phyloP scores from a whole-genome alignment of 23 red algal genomes.

The Gracilaria caudata region DNA sequence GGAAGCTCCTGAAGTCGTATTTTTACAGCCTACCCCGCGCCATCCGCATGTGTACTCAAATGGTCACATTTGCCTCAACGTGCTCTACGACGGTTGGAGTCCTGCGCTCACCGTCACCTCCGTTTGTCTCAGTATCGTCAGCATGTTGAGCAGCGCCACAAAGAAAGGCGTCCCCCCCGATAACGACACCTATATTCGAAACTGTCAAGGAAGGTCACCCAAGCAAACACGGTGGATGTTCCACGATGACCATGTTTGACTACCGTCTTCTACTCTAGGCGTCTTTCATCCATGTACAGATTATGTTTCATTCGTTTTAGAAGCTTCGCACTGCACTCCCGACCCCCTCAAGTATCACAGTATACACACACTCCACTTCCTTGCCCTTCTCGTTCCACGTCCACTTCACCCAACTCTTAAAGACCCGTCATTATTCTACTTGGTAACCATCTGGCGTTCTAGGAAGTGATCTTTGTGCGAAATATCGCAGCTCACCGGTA shows the following conservation, averaged over 20 bases:
- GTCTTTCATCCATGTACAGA: constrained; percentile 35
- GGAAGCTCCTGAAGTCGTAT: constrained; percentile 92
- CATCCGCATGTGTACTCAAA: constrained; percentile 96
- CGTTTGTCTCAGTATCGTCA: constrained; percentile 90
- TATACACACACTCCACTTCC: not conserved
- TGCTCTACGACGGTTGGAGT: constrained; percentile 95
- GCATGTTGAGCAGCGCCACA: constrained; percentile 93
- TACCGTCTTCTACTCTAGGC: constrained; percentile 18
- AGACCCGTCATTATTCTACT: constrained; percentile 28
- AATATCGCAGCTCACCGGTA: not conserved
- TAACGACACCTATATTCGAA: constrained; percentile 90
- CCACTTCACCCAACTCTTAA: constrained; percentile 15
- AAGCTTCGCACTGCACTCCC: constrained; percentile 2
- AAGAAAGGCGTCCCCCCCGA: constrained; percentile 85
- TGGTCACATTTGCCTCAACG: constrained; percentile 93
- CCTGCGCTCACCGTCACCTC: constrained; percentile 95
- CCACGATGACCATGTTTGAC: constrained; percentile 88
- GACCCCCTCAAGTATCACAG: not conserved
- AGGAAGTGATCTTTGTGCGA: not conserved
- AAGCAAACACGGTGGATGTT: constrained; percentile 90
- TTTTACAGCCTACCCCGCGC: constrained; percentile 80
- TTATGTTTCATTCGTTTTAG: constrained; percentile 26
- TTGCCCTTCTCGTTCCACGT: not conserved
- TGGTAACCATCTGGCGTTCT: not conserved
- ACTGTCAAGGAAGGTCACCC: constrained; percentile 75